These are phyloP conservation scores for Dioscorea dumetorum DNA, from an alignment of 106 monocot species.

Conservation along the genomic window DNA sequence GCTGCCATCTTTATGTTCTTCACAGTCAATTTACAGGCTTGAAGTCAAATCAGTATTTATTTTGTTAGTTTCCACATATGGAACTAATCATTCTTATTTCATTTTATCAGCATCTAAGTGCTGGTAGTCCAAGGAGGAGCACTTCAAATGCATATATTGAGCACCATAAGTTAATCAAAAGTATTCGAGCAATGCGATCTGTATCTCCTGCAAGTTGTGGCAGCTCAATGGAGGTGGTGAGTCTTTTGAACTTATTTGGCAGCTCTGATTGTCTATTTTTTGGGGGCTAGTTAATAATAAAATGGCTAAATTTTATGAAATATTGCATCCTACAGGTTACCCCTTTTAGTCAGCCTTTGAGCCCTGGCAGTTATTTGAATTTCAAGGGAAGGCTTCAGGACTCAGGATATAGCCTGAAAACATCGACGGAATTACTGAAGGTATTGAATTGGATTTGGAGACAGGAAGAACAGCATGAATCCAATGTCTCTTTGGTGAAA, in stretches of 20 bases:
- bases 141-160: slow-evolving; percentile 29
- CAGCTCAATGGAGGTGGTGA: slow-evolving; percentile 62
- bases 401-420: slow-evolving; percentile 48
- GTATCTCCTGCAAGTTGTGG: slow-evolving; percentile 51
- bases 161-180: slow-evolving; percentile 29
- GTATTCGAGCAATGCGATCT: slow-evolving; percentile 21
- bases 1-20: too few species aligned
- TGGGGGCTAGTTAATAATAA: too few species aligned
- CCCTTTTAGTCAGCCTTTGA: slow-evolving; percentile 42
- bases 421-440: slow-evolving; percentile 81
- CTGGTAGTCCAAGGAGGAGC: slow-evolving; percentile 40
- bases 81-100: background rate
- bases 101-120: slow-evolving; percentile 34
- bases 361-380: slow-evolving; percentile 48
- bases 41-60: too few species aligned
- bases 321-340: slow-evolving; percentile 26
- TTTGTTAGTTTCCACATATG: too few species aligned
- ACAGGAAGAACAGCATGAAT: slow-evolving; percentile 76
- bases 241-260: slow-evolving; percentile 1
- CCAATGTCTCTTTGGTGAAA: slow-evolving; percentile 52
- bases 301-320: background rate
- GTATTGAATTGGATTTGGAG: slow-evolving; percentile 94
- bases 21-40: too few species aligned
- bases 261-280: too few species aligned
- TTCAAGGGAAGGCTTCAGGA: slow-evolving; percentile 40